phyloP scores from a whole-genome alignment of 2,329 filamentous ascomycete species.

The Tolypocladium album region DNA sequence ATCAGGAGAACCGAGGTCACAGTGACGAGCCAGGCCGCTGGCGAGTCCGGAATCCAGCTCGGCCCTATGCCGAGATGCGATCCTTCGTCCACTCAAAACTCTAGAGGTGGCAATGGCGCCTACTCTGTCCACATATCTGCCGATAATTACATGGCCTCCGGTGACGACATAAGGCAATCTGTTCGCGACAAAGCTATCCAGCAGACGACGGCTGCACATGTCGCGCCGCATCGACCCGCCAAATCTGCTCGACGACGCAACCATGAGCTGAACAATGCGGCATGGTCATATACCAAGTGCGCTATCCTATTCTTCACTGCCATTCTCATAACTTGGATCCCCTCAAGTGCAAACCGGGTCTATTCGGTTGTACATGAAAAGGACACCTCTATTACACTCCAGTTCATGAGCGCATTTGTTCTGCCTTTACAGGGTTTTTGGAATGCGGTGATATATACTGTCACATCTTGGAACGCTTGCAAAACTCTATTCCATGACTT shows the following conservation, averaged over 20 bases:
- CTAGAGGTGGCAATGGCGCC: conserved; percentile 12
- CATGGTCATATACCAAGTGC: conserved; percentile 61
- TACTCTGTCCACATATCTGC: conserved; percentile 45
- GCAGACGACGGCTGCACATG: conserved; percentile 6
- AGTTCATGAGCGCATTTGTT: conserved; percentile 62
- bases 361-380: conserved; percentile 53
- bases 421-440: conserved; percentile 75
- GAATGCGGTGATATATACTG: conserved; percentile 72
- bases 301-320: conserved; percentile 62
- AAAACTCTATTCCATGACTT: conserved; percentile 26
- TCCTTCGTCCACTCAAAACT: conserved; percentile 4
- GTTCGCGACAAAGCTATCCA: conserved; percentile 11
- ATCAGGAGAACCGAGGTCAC: conserved; percentile 54
- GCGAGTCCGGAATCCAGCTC: conserved; percentile 11
- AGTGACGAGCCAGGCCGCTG: conserved; percentile 41
- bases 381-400: conserved; percentile 44
- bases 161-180: conserved; percentile 15
- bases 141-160: conserved; percentile 4
- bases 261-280: conserved; percentile 49
- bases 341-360: conserved; percentile 68
- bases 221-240: conserved; percentile 9
- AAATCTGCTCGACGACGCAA: conserved; percentile 24
- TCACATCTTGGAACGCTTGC: conserved; percentile 57
- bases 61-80: conserved; percentile 11
- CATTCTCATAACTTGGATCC: conserved; percentile 65